Evolutionary conservation across 495 filamentous ascomycete species (phyloP).

Genomic region (Letharia lupina): DNA sequence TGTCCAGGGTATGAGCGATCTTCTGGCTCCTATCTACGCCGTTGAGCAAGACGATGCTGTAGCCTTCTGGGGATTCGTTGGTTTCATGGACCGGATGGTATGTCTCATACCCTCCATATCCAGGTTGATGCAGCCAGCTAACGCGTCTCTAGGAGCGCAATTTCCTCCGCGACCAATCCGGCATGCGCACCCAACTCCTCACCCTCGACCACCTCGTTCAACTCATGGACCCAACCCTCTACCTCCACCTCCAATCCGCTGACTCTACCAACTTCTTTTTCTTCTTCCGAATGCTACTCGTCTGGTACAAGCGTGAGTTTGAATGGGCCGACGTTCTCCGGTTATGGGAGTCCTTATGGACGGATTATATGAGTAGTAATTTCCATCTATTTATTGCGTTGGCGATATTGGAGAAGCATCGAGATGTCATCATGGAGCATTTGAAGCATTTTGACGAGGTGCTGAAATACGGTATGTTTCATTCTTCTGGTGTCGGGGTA

Average conservation of each 20-base stretch:
- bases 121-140: slow-evolving; percentile 5
- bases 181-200: slow-evolving; percentile 86
- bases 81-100: slow-evolving; percentile 92
- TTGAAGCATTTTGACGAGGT: slow-evolving; percentile 94
- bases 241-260: slow-evolving; percentile 76
- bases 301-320: slow-evolving; percentile 98
- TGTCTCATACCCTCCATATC: slow-evolving; percentile 6
- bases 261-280: slow-evolving; percentile 99
- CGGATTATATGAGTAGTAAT: slow-evolving; percentile 75
- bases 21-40: slow-evolving; percentile 91
- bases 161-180: slow-evolving; percentile 89
- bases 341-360: slow-evolving; percentile 93
- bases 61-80: slow-evolving; percentile 94
- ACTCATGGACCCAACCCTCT: slow-evolving; percentile 92
- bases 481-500: neutral
- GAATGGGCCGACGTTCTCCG: slow-evolving; percentile 76
- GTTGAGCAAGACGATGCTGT: slow-evolving; percentile 94
- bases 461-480: slow-evolving; percentile 75
- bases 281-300: slow-evolving; percentile 96
- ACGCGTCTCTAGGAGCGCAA: slow-evolving; percentile 60
- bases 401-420: slow-evolving; percentile 91
- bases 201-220: slow-evolving; percentile 89
- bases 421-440: slow-evolving; percentile 90
- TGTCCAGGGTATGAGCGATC: slow-evolving; percentile 97
- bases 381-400: slow-evolving; percentile 94